Evolutionary conservation across 306 rosid species (phyloP).

Genomic region (Trifolium subterraneum): DNA sequence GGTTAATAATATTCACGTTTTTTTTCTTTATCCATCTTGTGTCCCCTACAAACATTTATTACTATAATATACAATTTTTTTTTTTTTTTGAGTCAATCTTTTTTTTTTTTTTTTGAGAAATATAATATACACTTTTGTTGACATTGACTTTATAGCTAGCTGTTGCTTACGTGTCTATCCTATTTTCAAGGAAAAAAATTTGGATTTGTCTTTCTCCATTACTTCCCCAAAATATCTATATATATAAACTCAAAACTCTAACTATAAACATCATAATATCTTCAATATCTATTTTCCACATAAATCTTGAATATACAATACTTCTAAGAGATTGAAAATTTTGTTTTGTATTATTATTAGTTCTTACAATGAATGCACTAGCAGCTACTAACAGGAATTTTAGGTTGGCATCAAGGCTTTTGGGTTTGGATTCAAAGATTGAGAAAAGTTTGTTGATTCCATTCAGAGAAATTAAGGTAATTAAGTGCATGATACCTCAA

Average conservation of each 20-base stretch:
- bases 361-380: slow-evolving; percentile 74
- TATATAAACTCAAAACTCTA: neutral
- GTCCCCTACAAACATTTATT: slow-evolving; percentile 9
- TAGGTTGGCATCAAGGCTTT: slow-evolving; percentile 80
- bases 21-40: slow-evolving; percentile 12
- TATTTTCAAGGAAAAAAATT: neutral
- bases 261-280: neutral
- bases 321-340: neutral
- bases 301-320: slow-evolving; percentile 3
- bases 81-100: too few species aligned
- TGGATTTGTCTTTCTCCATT: neutral
- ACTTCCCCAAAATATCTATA: neutral
- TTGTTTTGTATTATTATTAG: neutral
- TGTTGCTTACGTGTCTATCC: slow-evolving; percentile 29
- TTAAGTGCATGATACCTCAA: neutral
- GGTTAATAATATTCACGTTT: neutral
- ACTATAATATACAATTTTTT: neutral
- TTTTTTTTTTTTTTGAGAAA: too few species aligned
- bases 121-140: too few species aligned
- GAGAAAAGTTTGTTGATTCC: slow-evolving; percentile 93
- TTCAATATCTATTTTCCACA: slow-evolving; percentile 29
- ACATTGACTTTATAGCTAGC: slow-evolving; percentile 24
- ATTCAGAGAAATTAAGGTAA: slow-evolving; percentile 93
- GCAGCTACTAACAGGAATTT: slow-evolving; percentile 97
- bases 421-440: slow-evolving; percentile 91